These are phyloP conservation scores for Diutina siamensis DNA, from an alignment of 1,139 yeast genomes.

Conservation along the genomic window DNA sequence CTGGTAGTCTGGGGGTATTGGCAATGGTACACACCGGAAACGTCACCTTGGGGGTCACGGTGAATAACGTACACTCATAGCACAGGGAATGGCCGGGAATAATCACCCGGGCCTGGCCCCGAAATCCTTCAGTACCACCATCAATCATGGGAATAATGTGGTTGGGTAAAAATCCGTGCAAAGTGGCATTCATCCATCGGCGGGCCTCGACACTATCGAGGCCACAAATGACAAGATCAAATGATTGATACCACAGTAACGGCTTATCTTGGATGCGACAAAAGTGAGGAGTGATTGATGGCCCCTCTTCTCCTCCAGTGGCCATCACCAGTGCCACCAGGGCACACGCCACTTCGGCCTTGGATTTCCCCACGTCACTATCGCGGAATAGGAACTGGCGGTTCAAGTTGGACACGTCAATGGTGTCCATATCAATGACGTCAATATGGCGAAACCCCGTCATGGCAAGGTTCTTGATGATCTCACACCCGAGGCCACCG, in stretches of 20 bases:
- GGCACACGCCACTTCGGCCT: conserved; percentile 70
- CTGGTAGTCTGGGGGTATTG: conserved; percentile 85
- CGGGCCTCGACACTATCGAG: conserved; percentile 86
- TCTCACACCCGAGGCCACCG: conserved; percentile 94
- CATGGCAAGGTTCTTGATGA: conserved; percentile 70
- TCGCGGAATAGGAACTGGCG: conserved; percentile 77
- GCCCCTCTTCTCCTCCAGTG: background rate
- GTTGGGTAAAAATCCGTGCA: conserved; percentile 46
- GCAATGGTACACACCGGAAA: conserved; percentile 94
- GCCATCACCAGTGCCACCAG: conserved; percentile 40
- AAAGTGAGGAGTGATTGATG: conserved; percentile 41
- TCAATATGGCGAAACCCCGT: conserved; percentile 67
- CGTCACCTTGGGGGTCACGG: conserved; percentile 58
- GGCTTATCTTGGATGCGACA: conserved; percentile 67
- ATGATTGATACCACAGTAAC: conserved; percentile 52
- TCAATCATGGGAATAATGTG: conserved; percentile 74
- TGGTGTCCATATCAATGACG: conserved; percentile 91
- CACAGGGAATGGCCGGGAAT: conserved; percentile 80
- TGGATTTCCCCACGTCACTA: conserved; percentile 66
- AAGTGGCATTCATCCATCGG: conserved; percentile 77
- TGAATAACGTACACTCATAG: conserved; percentile 82
- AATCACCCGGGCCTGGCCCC: conserved; percentile 85
- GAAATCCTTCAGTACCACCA: conserved; percentile 93
- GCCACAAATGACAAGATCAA: conserved; percentile 74
- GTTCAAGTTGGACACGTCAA: conserved; percentile 80